Conservation (phyloP, 2,329 filamentous ascomycete genomes). For the Ilyonectria sp. region DNA sequence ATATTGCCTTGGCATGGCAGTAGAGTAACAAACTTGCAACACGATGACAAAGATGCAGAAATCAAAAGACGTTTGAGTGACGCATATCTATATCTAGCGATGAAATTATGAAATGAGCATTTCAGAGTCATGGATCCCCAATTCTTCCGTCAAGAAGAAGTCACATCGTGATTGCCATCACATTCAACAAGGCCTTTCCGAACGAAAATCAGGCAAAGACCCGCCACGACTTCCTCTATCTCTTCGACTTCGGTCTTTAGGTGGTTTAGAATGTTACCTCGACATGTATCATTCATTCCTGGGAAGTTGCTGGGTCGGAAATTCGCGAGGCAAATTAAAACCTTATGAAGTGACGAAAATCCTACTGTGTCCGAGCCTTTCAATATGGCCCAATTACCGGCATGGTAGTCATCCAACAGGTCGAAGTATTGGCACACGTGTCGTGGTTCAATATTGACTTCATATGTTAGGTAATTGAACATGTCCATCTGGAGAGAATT, state of each 20-base stretch:
- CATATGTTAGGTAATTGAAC: neutral
- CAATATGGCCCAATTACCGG: fast-evolving
- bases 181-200: neutral
- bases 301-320: neutral
- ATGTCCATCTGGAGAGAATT: neutral
- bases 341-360: neutral
- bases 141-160: neutral
- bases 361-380: neutral
- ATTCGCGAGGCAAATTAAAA: neutral
- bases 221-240: too few species aligned
- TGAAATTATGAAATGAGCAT: neutral
- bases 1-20: too few species aligned
- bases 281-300: too few species aligned
- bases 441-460: fast-evolving
- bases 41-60: too few species aligned
- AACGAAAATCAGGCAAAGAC: neutral
- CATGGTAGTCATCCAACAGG: neutral
- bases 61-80: neutral
- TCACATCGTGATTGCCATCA: neutral
- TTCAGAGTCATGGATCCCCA: neutral
- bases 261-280: fast-evolving
- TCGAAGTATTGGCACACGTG: neutral
- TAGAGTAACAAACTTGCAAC: too few species aligned
- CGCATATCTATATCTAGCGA: neutral
- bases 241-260: too few species aligned